Percentiles rank a stretch among this genome's conserved stretches.
Evolutionary conservation across 768 basidiomycete genomes (phyloP).

Genomic region (Phallus indusiatus): DNA sequence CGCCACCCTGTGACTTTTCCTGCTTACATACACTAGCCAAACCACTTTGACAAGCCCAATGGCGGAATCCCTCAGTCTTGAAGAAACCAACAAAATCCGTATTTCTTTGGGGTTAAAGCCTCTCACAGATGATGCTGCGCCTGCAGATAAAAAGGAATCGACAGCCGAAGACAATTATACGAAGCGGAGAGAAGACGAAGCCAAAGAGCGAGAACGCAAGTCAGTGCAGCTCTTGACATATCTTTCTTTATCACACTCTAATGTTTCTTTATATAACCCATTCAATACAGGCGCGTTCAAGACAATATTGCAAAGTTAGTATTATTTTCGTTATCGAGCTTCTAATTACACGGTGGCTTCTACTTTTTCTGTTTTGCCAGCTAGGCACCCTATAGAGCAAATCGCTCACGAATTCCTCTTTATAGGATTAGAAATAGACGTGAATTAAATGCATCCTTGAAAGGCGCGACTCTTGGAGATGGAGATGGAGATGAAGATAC

Average conservation of each 20-base stretch:
- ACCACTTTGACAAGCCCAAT: slow-evolving; percentile 28
- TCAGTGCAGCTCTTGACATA: slow-evolving; percentile 32
- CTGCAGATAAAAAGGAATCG: slow-evolving; percentile 68
- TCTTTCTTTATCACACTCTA: not conserved
- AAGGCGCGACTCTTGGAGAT: slow-evolving; percentile 87
- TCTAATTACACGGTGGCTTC: slow-evolving; percentile 32
- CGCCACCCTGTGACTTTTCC: not conserved
- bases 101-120: slow-evolving; percentile 90
- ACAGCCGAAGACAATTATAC: slow-evolving; percentile 84
- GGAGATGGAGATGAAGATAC: slow-evolving; percentile 73
- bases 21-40: not conserved
- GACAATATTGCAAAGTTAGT: slow-evolving; percentile 87
- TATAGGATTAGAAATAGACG: slow-evolving; percentile 85
- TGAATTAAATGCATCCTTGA: slow-evolving; percentile 87
- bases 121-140: slow-evolving; percentile 68
- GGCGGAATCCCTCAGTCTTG: slow-evolving; percentile 85
- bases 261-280: slow-evolving; percentile 19
- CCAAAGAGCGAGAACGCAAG: slow-evolving; percentile 69
- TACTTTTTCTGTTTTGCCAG: slow-evolving; percentile 28
- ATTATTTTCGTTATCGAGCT: slow-evolving; percentile 18
- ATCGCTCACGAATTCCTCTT: slow-evolving; percentile 13
- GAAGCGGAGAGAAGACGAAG: slow-evolving; percentile 57
- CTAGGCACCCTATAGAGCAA: slow-evolving; percentile 11
- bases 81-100: slow-evolving; percentile 95
- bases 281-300: slow-evolving; percentile 46